Evolutionary conservation across 768 basidiomycete species (phyloP).

Genomic region (Astraeus odoratus): DNA sequence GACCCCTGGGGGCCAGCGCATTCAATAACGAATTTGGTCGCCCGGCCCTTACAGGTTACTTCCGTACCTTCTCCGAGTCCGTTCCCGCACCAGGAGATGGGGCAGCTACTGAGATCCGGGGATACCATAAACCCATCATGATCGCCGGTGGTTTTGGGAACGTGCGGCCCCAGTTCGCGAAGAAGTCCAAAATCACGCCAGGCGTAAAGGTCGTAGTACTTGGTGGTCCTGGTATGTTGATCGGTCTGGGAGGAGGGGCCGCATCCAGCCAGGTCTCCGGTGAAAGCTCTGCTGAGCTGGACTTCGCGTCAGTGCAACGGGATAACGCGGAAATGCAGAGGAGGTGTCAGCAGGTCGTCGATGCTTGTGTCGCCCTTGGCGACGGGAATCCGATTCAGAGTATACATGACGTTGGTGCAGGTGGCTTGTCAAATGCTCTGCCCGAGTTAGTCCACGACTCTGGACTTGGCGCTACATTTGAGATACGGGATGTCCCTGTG

Average conservation of each 20-base stretch:
- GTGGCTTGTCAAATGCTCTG: slow-evolving; percentile 92
- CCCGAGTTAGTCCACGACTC: slow-evolving; percentile 98
- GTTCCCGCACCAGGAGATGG: slow-evolving; percentile 49
- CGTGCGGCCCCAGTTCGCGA: slow-evolving; percentile 77
- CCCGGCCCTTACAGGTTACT: slow-evolving; percentile 88
- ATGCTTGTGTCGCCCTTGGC: slow-evolving; percentile 67
- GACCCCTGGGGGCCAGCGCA: slow-evolving; percentile 87
- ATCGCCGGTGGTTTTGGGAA: slow-evolving; percentile 96
- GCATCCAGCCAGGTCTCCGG: slow-evolving; percentile 93
- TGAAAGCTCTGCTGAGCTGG: slow-evolving; percentile 83
- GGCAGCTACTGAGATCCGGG: slow-evolving; percentile 58
- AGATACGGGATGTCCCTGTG: slow-evolving; percentile 88
- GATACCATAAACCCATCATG: slow-evolving; percentile 99
- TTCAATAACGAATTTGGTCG: slow-evolving; percentile 99
- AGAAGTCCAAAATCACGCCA: slow-evolving; percentile 67
- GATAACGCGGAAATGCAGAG: slow-evolving; percentile 99
- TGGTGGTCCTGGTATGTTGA: slow-evolving; percentile 93
- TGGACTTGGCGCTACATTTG: slow-evolving; percentile 82
- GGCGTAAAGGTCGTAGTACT: slow-evolving; percentile 89
- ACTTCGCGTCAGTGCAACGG: slow-evolving; percentile 96
- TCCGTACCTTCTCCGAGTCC: slow-evolving; percentile 86
- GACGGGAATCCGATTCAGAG: slow-evolving; percentile 79
- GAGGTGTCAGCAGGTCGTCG: slow-evolving; percentile 95
- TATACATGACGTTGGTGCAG: slow-evolving; percentile 98
- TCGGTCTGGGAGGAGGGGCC: slow-evolving; percentile 94